Base-by-base conservation (phyloP, 1,284 basidiomycete genomes). In the Entoloma clypeatum region DNA sequence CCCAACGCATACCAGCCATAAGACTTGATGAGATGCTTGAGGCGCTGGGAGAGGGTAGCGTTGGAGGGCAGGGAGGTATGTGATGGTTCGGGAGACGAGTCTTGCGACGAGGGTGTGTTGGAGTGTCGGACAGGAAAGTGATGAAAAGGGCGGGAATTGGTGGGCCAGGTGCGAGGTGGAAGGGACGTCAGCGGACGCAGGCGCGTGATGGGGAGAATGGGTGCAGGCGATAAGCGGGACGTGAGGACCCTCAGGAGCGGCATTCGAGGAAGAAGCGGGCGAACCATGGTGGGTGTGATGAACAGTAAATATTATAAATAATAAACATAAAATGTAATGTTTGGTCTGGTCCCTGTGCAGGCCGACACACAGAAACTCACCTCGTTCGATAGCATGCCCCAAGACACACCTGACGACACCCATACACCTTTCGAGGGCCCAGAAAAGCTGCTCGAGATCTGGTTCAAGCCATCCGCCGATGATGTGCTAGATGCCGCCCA, bases 361-460 rank as follows among this genome's bases (percentile, higher is more conserved):
- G 56, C 58, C 58, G 56, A 57, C 64, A 61, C 59, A 61, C 64
- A 57, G 67, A 58, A 49, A 63, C 67, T 47, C 65, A 67, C 54
- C 71, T 65, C 41, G 67, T 68, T 57, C 74, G 73, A 73, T 81
- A 81, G 76, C 77, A 72, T 67, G 63, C 45, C 60, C 44, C 50
- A 55, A 49, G 53, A 57, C 51, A 67, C 67, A 52, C 42, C 60
- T 40, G 64, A 68, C 40, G 59, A 67, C 44, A 58, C 60, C 36
- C 48, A 57, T 48, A 70, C 77, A 31, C 84, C 83, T 14, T 91
- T 88, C 54, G 87, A 89, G 61, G 87, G 86, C 27, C 91, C 95
- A 45, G 96, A 99, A 71, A 99, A 99, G 67, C 80, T 98, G 29
- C 79, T 99, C 41, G 96, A 99, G 69, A 82, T 99, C 43, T 99